Evolutionary conservation across 306 rosid species (phyloP).

Genomic region (Trichosanthes cucumerina): DNA sequence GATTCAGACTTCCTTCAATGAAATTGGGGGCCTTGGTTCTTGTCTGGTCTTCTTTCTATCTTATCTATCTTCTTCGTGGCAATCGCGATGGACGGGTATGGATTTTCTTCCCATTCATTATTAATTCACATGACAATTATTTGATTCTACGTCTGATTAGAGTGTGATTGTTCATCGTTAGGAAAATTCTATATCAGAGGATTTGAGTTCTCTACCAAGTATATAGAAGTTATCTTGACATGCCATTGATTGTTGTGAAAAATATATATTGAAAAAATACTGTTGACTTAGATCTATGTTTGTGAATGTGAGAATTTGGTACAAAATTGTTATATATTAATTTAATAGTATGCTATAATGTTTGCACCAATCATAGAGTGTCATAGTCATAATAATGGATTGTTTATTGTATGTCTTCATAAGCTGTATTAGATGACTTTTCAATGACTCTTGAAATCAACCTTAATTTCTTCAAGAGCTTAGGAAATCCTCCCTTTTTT

Average conservation of each 20-base stretch:
- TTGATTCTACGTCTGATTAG: neutral
- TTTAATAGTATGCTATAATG: neutral
- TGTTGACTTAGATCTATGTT: neutral
- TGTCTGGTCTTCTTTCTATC: conserved; percentile 67
- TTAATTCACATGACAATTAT: neutral
- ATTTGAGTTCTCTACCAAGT: neutral
- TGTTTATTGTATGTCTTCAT: neutral
- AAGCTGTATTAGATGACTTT: neutral
- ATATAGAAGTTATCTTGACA: neutral
- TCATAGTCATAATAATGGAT: neutral
- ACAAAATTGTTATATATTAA: neutral
- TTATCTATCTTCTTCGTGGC: conserved; percentile 67
- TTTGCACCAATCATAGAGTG: neutral
- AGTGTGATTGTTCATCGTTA: neutral
- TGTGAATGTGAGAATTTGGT: neutral
- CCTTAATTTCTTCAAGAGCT: neutral
- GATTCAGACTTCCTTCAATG: conserved; percentile 44
- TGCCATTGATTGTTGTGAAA: neutral
- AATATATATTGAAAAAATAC: neutral
- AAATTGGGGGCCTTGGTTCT: conserved; percentile 52
- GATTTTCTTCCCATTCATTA: neutral
- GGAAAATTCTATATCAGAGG: neutral
- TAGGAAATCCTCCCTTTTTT: neutral
- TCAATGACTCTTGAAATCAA: neutral
- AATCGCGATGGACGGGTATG: conserved; percentile 57